Base-by-base conservation (phyloP, 2,329 filamentous ascomycete species). In the Camillea tinctor region DNA sequence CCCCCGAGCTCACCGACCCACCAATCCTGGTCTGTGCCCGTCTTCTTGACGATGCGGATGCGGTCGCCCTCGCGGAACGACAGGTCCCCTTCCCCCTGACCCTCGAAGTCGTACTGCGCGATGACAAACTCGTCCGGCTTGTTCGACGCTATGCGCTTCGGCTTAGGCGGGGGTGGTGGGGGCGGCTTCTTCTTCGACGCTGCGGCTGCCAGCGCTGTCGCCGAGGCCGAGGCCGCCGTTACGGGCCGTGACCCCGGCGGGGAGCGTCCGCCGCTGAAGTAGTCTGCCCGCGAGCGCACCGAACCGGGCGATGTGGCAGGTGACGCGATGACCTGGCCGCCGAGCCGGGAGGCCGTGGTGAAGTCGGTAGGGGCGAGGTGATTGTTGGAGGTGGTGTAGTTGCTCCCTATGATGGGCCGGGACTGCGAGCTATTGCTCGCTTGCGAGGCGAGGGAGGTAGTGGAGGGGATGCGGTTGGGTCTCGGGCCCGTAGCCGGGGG, bases 11-110 rank as follows among this genome's bases (percentile, higher is more conserved):
- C 91, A 13, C 92, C 92, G 63, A 91, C 85, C 92, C 92, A 96
- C 91, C 92, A 96, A 72, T 95, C 92, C 75, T 95, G 89, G 21
- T 86, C 88, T 62, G 88, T 92, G 6, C 86, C 84, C 2, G 92
- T 95, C 78, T 89, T 92, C 77, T 91, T 91, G 30, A 93, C 71
- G 3, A 96, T 88, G 52, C 82, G 85, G 67, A 96, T 96, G 54
- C 84, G 81, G 69, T 95, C 92, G 1, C 91, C 92, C 73, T 93
- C 89, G 26, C 80, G 80, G 71, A 96, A 96, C 2, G 82, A 82
- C 55, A 96, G 72, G 72, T 96, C 92, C 0, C 89, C 90, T 1
- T 78, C 74, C 6, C 83, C 84, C 69, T 93, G 87, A 0, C 89
- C 90, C 1, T 81, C 80, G 71, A 93, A 96, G 65, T 89, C 83